Evolutionary conservation across 1,284 basidiomycete species (phyloP).

Genomic region (Ganoderma leucocontextum): DNA sequence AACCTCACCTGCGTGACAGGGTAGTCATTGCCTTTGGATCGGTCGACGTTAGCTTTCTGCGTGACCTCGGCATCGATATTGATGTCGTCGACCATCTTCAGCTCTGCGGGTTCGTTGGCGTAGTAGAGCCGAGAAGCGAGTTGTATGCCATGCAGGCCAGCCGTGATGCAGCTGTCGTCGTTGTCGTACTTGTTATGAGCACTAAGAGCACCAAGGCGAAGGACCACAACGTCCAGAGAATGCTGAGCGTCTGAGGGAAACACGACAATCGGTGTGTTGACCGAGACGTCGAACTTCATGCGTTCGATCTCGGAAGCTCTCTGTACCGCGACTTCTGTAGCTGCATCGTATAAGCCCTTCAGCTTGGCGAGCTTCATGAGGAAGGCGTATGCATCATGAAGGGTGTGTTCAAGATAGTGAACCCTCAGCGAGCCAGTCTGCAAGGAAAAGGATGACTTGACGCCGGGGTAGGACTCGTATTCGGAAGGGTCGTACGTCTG

Average conservation of each 20-base stretch:
- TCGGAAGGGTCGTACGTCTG: constrained; percentile 88
- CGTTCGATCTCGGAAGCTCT: constrained; percentile 88
- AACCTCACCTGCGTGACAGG: constrained; percentile 76
- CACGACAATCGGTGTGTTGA: constrained; percentile 94
- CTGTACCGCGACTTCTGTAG: constrained; percentile 92
- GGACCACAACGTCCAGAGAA: constrained; percentile 77
- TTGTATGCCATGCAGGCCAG: constrained; percentile 88
- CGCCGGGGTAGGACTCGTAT: constrained; percentile 71
- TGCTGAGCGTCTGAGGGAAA: constrained; percentile 79
- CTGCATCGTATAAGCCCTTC: constrained; percentile 96
- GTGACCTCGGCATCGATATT: constrained; percentile 77
- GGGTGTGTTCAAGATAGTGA: constrained; percentile 88
- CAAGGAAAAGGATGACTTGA: constrained; percentile 89
- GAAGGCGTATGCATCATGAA: constrained; percentile 89
- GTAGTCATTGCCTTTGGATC: constrained; percentile 53
- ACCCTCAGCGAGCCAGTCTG: constrained; percentile 93
- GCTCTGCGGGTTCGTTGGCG: constrained; percentile 55
- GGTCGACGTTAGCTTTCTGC: constrained; percentile 66
- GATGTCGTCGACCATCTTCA: constrained; percentile 96
- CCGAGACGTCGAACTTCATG: constrained; percentile 91
- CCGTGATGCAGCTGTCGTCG: constrained; percentile 70
- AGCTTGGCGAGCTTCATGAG: constrained; percentile 89
- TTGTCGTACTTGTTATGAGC: constrained; percentile 84
- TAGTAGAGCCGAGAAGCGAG: constrained; percentile 76
- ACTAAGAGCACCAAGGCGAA: constrained; percentile 90